phyloP scores from a whole-genome alignment of 495 filamentous ascomycete species.

The Hapsidospora chrysogenum region DNA sequence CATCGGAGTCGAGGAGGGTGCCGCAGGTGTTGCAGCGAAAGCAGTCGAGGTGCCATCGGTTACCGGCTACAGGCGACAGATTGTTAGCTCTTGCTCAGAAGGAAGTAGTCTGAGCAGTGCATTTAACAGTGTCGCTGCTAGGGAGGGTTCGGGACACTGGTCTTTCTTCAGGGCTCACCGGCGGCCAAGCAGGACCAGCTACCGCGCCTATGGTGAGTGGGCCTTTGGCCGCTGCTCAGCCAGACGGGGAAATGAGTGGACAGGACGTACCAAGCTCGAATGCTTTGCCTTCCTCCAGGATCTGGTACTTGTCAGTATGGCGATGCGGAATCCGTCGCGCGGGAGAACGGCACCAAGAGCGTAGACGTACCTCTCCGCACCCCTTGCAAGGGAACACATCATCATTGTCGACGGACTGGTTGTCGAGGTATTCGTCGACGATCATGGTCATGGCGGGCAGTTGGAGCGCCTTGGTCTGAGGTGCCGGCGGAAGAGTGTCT shows the following conservation, averaged over 20 bases:
- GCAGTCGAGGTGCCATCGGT: constrained; percentile 98
- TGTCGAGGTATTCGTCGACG: constrained; percentile 52
- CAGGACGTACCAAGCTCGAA: constrained; percentile 82
- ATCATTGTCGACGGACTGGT: constrained; percentile 62
- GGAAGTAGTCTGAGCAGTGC: neutral
- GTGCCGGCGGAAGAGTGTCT: neutral
- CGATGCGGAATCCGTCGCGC: constrained; percentile 11
- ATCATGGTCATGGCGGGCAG: constrained; percentile 11
- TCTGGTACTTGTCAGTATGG: too few relatives aligned
- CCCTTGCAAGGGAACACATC: constrained; percentile 94
- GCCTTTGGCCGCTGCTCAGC: too few relatives aligned
- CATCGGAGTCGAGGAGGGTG: constrained; percentile 92
- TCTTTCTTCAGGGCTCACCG: too few relatives aligned
- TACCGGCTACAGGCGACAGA: constrained; percentile 64
- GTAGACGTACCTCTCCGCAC: constrained; percentile 67
- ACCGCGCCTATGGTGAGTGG: neutral
- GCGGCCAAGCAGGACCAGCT: neutral
- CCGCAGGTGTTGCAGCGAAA: constrained; percentile 96
- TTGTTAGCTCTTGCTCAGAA: constrained; percentile 2
- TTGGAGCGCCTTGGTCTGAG: neutral
- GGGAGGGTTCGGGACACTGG: too few relatives aligned
- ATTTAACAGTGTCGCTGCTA: too few relatives aligned
- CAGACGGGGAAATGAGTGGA: constrained; percentile 1
- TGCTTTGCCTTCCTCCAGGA: constrained; percentile 94
- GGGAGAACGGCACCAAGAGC: neutral